phyloP scores from a whole-genome alignment of 1,139 yeast species.

The Sugiyamaella neomexicana region DNA sequence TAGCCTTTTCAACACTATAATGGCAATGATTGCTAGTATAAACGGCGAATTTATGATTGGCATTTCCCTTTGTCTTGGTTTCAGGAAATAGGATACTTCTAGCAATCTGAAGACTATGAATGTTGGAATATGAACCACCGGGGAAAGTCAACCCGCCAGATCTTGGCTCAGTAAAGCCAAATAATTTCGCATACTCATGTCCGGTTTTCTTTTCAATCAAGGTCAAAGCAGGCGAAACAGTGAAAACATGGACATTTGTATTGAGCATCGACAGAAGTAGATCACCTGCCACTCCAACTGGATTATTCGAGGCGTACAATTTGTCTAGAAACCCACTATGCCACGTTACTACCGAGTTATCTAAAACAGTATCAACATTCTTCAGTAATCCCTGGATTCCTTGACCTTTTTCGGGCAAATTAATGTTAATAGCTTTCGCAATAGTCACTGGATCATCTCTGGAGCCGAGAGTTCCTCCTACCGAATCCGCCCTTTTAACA shows the following conservation, averaged over 20 bases:
- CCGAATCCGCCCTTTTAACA: slow-evolving; percentile 41
- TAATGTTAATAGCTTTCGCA: slow-evolving; percentile 33
- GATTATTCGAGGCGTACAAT: slow-evolving; percentile 79
- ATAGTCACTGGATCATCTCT: slow-evolving; percentile 43
- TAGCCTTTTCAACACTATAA: slow-evolving; percentile 81
- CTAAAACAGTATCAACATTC: slow-evolving; percentile 58
- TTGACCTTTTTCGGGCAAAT: slow-evolving; percentile 41
- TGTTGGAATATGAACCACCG: slow-evolving; percentile 87
- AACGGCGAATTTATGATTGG: slow-evolving; percentile 58
- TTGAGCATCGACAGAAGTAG: slow-evolving; percentile 66
- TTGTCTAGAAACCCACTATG: slow-evolving; percentile 84
- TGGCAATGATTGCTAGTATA: slow-evolving; percentile 75
- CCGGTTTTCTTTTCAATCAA: slow-evolving; percentile 71
- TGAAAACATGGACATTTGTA: slow-evolving; percentile 83
- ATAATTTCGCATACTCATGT: slow-evolving; percentile 64
- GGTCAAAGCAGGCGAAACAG: slow-evolving; percentile 81
- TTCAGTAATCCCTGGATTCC: slow-evolving; percentile 47
- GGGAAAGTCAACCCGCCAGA: slow-evolving; percentile 86
- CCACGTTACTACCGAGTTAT: slow-evolving; percentile 82
- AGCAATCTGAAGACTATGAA: slow-evolving; percentile 78
- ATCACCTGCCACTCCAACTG: slow-evolving; percentile 79
- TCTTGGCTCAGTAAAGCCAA: slow-evolving; percentile 54
- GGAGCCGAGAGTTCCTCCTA: slow-evolving; percentile 41
- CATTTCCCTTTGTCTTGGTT: slow-evolving; percentile 64
- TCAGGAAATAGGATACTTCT: slow-evolving; percentile 66